Conservation (phyloP, 1,139 yeast species). For the Saccharomyces hybrid region DNA sequence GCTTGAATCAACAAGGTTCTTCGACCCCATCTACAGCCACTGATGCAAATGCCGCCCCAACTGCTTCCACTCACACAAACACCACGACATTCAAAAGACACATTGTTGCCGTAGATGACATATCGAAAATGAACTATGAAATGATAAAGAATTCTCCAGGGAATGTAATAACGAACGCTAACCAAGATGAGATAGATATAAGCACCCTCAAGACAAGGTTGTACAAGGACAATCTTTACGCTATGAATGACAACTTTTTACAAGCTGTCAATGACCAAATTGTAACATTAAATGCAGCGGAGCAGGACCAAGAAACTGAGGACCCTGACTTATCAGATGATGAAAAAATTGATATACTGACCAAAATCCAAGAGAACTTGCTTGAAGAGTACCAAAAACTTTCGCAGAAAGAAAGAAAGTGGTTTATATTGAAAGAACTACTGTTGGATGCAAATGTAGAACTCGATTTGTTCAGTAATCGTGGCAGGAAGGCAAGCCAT, state of each 20-base stretch:
- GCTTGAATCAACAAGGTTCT: neutral
- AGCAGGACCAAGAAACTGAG: constrained; percentile 1
- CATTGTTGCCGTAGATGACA: constrained; percentile 28
- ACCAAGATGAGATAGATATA: constrained; percentile 13
- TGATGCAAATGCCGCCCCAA: neutral
- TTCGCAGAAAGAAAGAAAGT: constrained; percentile 23
- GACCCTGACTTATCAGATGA: constrained; percentile 9
- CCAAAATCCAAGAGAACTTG: constrained; percentile 19
- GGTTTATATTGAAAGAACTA: constrained; percentile 29
- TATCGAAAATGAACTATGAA: constrained; percentile 30
- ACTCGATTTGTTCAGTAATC: constrained; percentile 25
- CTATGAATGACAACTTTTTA: constrained; percentile 25
- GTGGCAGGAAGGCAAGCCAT: constrained; percentile 9
- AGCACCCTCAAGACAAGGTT: constrained; percentile 23
- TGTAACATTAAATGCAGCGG: constrained; percentile 1
- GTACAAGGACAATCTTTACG: constrained; percentile 24
- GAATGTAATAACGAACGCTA: neutral
- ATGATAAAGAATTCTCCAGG: constrained; percentile 31
- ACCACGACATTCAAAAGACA: constrained; percentile 24
- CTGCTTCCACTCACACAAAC: constrained; percentile 3
- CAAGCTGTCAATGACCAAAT: constrained; percentile 8
- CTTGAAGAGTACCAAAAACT: constrained; percentile 16
- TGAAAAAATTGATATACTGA: constrained; percentile 21
- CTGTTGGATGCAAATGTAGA: constrained; percentile 30
- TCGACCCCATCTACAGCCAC: neutral